Evolutionary conservation across 2,329 filamentous ascomycete genomes (phyloP).

Genomic region (Talaromyces amestolkiae): DNA sequence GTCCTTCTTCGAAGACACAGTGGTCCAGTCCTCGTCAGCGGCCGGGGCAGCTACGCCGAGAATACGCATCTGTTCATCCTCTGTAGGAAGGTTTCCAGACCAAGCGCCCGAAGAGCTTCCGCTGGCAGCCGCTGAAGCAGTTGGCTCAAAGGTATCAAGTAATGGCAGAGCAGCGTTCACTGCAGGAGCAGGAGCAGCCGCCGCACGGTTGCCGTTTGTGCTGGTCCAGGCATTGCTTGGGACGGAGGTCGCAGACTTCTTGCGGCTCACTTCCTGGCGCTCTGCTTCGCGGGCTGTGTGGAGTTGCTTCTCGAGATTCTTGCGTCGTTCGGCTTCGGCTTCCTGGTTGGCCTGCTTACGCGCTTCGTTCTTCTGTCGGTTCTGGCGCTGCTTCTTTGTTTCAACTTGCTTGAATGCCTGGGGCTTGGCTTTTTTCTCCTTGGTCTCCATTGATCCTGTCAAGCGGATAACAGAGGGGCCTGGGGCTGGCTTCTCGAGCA

Average conservation of each 20-base stretch:
- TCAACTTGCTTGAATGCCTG: slow-evolving; percentile 67
- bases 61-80: slow-evolving; percentile 60
- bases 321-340: slow-evolving; percentile 74
- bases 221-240: slow-evolving; percentile 55
- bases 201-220: slow-evolving; percentile 26
- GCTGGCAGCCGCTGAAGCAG: slow-evolving; percentile 16
- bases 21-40: slow-evolving; percentile 59
- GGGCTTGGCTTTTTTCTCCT: slow-evolving; percentile 57
- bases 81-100: slow-evolving; percentile 53
- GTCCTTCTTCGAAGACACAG: slow-evolving; percentile 59
- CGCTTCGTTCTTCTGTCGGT: slow-evolving; percentile 81
- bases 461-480: slow-evolving; percentile 76
- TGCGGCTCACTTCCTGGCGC: slow-evolving; percentile 66
- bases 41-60: slow-evolving; percentile 40
- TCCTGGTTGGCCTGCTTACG: slow-evolving; percentile 72
- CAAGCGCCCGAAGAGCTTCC: slow-evolving; percentile 38
- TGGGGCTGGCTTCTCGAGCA: slow-evolving; percentile 72
- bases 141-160: slow-evolving; percentile 45
- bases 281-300: slow-evolving; percentile 77
- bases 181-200: slow-evolving; percentile 12
- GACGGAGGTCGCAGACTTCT: slow-evolving; percentile 43
- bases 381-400: slow-evolving; percentile 94
- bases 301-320: slow-evolving; percentile 76
- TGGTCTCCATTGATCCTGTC: slow-evolving; percentile 62
- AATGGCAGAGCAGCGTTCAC: slow-evolving; percentile 30